Evolutionary conservation across 2,329 filamentous ascomycete species (phyloP).

Genomic region (Metarhizium robertsii): DNA sequence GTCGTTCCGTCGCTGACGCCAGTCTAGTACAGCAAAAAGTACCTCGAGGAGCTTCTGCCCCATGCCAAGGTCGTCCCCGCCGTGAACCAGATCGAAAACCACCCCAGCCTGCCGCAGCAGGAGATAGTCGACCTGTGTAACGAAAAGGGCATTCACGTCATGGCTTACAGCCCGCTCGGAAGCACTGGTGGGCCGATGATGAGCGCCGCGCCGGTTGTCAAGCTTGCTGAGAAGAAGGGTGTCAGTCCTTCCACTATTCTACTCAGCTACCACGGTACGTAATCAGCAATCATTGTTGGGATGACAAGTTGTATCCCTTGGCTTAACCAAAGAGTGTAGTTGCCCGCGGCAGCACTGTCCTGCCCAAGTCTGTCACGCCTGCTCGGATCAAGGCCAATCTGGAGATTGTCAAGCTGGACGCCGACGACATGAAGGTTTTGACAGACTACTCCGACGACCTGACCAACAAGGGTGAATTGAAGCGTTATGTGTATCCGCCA

Average conservation of each 20-base stretch:
- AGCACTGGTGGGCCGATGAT: conserved; percentile 57
- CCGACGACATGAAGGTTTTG: conserved; percentile 51
- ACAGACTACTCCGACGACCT: conserved; percentile 45
- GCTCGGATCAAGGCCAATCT: conserved; percentile 62
- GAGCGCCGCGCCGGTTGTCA: conserved; percentile 49
- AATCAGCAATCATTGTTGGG: too few species aligned
- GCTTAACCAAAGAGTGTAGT: conserved; percentile 32
- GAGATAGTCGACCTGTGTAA: conserved; percentile 62
- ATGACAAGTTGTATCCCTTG: too few species aligned
- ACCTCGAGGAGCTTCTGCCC: conserved; percentile 45
- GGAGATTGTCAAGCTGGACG: conserved; percentile 55
- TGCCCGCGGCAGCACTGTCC: conserved; percentile 57
- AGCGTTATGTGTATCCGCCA: conserved; percentile 58
- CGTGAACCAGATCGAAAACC: conserved; percentile 67
- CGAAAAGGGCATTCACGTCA: conserved; percentile 59
- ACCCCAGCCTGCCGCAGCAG: conserved; percentile 61
- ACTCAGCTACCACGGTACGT: too few species aligned
- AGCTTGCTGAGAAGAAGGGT: too few species aligned
- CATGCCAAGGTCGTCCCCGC: conserved; percentile 47
- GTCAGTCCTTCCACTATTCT: too few species aligned
- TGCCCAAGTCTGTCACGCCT: conserved; percentile 63
- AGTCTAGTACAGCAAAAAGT: conserved; percentile 41
- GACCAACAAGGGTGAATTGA: conserved; percentile 38
- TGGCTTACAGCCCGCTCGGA: conserved; percentile 62
- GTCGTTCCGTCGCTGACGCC: not conserved